Percentiles rank a stretch among this genome's conserved stretches.
Conservation (phyloP, 1,284 basidiomycete genomes). For the Fomitopsis pinicola region DNA sequence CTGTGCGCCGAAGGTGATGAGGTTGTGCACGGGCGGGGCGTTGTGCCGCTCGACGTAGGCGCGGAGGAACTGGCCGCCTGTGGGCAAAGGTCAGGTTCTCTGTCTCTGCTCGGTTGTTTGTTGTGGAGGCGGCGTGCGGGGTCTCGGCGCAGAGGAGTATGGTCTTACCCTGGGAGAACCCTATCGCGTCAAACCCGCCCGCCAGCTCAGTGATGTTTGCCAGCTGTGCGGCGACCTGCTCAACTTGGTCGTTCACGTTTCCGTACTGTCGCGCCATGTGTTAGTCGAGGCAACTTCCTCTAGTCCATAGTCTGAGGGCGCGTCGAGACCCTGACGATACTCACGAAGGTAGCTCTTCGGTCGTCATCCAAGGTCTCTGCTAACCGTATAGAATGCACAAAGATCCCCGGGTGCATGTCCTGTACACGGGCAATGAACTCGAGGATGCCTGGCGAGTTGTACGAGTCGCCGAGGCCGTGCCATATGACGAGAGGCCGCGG, state of each 20-base stretch:
- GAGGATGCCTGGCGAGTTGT: constrained; percentile 63
- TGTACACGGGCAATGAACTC: constrained; percentile 67
- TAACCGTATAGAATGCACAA: constrained; percentile 79
- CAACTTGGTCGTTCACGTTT: constrained; percentile 72
- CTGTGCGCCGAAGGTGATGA: constrained; percentile 86
- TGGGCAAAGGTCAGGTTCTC: not conserved
- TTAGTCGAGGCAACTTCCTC: not conserved
- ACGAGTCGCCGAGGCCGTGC: constrained; percentile 87
- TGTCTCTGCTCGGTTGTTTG: too few species aligned
- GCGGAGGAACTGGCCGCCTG: constrained; percentile 84
- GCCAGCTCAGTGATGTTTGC: constrained; percentile 63
- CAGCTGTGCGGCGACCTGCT: constrained; percentile 65
- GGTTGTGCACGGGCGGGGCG: constrained; percentile 71
- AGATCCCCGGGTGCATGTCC: constrained; percentile 78
- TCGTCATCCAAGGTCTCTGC: constrained; percentile 68
- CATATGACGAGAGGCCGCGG: constrained; percentile 82
- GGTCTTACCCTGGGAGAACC: constrained; percentile 81
- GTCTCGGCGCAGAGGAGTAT: not conserved
- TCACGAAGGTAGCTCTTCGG: constrained; percentile 73
- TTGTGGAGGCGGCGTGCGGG: too few species aligned
- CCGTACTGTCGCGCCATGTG: constrained; percentile 58
- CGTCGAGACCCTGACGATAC: too few species aligned
- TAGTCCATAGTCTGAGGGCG: too few species aligned
- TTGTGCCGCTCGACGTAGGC: constrained; percentile 88
- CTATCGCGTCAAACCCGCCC: constrained; percentile 85